Conservation (phyloP, 108 stramenopile species). For the Cyclotella cryptica region DNA sequence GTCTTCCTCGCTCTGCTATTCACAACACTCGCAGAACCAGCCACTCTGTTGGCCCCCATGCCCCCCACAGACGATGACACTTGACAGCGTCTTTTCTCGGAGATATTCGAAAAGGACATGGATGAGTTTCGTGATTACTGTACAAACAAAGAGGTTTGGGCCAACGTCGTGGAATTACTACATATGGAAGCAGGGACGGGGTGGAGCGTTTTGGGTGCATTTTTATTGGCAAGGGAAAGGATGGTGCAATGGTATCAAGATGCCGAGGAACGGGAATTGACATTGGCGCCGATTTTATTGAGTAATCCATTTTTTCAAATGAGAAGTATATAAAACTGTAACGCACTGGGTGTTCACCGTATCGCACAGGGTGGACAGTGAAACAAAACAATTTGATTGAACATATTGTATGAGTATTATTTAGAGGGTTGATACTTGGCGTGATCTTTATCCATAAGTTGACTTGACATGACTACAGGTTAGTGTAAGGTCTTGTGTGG, state of each 20-base stretch:
- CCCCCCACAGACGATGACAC: constrained; percentile 87
- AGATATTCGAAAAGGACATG: constrained; percentile 86
- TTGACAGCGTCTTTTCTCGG: constrained; percentile 72
- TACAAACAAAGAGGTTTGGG: constrained; percentile 82
- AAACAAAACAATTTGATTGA: no score
- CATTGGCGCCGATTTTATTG: constrained; percentile 56
- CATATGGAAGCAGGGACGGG: constrained; percentile 79
- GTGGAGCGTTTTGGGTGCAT: constrained; percentile 73
- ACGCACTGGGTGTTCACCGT: no score
- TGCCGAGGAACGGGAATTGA: constrained; percentile 35
- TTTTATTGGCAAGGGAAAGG: constrained; percentile 75
- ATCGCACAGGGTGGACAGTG: no score
- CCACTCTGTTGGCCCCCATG: constrained; percentile 57
- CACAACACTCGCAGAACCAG: constrained; percentile 71
- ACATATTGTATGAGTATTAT: no score
- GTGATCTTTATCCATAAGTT: no score
- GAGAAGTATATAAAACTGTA: neutral
- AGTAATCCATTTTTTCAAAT: constrained; percentile 6
- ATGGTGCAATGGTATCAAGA: constrained; percentile 47
- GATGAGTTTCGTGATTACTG: constrained; percentile 82
- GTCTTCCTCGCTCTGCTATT: constrained; percentile 78
- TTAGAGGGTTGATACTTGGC: no score
- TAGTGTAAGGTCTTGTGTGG: no score
- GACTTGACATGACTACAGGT: no score
- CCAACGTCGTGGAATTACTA: constrained; percentile 63